Conservation (phyloP, 192 early-diverging fungal genomes). For the Entomortierella chlamydospora region DNA sequence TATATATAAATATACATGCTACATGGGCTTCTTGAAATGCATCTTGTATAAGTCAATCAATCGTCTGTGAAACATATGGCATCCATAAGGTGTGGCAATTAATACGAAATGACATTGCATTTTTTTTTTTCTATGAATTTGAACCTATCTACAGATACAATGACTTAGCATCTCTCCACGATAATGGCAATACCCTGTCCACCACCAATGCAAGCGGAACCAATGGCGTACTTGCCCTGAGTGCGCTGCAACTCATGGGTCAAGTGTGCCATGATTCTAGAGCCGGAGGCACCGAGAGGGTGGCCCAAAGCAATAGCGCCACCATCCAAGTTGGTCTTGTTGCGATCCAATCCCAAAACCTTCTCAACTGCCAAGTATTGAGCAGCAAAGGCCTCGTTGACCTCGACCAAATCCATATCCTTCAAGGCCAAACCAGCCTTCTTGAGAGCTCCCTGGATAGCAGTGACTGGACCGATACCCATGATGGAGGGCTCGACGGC, state of each 20-base stretch:
- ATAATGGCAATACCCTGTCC: slow-evolving; percentile 67
- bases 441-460: slow-evolving; percentile 87
- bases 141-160: neutral
- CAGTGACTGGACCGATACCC: slow-evolving; percentile 96
- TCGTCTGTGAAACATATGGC: too few relatives aligned
- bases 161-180: slow-evolving; percentile 30
- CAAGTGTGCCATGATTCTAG: slow-evolving; percentile 93
- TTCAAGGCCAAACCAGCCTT: slow-evolving; percentile 79
- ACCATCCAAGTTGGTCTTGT: slow-evolving; percentile 87
- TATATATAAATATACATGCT: neutral
- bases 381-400: slow-evolving; percentile 99
- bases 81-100: too few relatives aligned
- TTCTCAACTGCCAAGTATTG: slow-evolving; percentile 91
- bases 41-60: too few relatives aligned
- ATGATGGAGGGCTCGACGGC: slow-evolving; percentile 95
- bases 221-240: slow-evolving; percentile 87
- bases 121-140: neutral
- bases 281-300: slow-evolving; percentile 95
- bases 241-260: slow-evolving; percentile 86
- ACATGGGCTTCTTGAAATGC: neutral
- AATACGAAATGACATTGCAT: neutral
- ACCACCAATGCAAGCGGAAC: slow-evolving; percentile 96
- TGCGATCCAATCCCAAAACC: slow-evolving; percentile 85
- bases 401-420: slow-evolving; percentile 93
- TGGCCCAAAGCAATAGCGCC: slow-evolving; percentile 96